phyloP scores from a whole-genome alignment of 208 protist species.

The Trypanosoma cruzi region DNA sequence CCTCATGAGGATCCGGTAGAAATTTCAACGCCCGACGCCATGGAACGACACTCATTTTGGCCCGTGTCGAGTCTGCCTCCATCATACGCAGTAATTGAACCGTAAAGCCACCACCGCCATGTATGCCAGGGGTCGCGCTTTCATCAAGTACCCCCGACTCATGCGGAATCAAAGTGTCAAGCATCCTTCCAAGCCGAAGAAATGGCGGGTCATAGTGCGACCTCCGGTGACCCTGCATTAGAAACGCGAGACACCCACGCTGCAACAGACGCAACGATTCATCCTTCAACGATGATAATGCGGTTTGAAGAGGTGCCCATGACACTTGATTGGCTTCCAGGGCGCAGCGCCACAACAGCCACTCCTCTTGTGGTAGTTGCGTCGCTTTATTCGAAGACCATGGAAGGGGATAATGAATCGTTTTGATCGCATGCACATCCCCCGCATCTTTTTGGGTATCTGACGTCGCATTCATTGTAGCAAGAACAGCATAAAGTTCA shows the following conservation, averaged over 20 bases:
- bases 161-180: slow-evolving; percentile 21
- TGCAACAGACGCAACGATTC: slow-evolving; percentile 5
- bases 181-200: slow-evolving; percentile 26
- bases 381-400: background rate
- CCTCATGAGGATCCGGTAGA: slow-evolving; percentile 7
- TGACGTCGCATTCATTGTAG: background rate
- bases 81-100: slow-evolving; percentile 9
- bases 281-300: background rate
- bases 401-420: background rate
- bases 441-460: background rate
- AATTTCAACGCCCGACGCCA: slow-evolving; percentile 30
- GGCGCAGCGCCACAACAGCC: slow-evolving; percentile 26
- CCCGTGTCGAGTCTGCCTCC: background rate
- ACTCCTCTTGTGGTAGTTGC: background rate
- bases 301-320: slow-evolving; percentile 14
- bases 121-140: background rate
- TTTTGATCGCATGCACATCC: background rate
- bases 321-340: slow-evolving; percentile 15
- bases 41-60: slow-evolving; percentile 9
- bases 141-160: background rate
- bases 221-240: slow-evolving; percentile 20
- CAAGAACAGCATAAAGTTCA: slow-evolving; percentile 15
- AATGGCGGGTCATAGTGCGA: slow-evolving; percentile 38
- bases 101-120: background rate
- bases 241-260: slow-evolving; percentile 33